Conservation (phyloP, 176 grass and related monocot genomes). For the Oryza meyeriana region DNA sequence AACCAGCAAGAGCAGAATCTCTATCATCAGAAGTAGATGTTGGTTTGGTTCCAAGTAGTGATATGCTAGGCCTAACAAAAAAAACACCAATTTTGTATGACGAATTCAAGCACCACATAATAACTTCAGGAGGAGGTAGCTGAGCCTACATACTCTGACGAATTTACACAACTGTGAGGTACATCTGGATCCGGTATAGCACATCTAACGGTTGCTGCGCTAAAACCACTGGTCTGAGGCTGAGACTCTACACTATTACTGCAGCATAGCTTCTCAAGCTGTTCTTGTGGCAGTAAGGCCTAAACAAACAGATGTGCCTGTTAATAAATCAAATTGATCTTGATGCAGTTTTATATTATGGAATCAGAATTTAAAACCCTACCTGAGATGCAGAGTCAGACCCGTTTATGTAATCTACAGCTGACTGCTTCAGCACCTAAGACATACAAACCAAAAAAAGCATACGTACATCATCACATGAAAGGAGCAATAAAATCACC, state of each 20-base stretch:
- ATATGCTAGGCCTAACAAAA: slow-evolving; percentile 41
- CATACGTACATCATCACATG: background rate
- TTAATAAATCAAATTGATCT: slow-evolving; percentile 13
- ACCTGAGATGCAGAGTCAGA: slow-evolving; percentile 68
- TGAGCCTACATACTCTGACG: slow-evolving; percentile 73
- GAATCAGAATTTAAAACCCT: slow-evolving; percentile 19
- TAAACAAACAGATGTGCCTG: slow-evolving; percentile 38
- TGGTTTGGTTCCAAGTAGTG: slow-evolving; percentile 53
- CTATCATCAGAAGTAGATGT: slow-evolving; percentile 56
- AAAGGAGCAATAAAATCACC: background rate
- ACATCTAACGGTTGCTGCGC: slow-evolving; percentile 70
- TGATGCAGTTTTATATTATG: background rate
- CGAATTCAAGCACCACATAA: background rate
- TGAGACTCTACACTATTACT: slow-evolving; percentile 38
- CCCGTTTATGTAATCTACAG: slow-evolving; percentile 77
- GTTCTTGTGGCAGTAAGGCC: slow-evolving; percentile 71
- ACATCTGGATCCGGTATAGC: slow-evolving; percentile 85
- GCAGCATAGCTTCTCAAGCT: slow-evolving; percentile 73
- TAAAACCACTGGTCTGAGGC: slow-evolving; percentile 59
- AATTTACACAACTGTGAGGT: slow-evolving; percentile 58
- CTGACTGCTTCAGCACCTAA: slow-evolving; percentile 82
- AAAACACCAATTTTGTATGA: slow-evolving; percentile 8
- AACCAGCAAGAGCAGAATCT: slow-evolving; percentile 55
- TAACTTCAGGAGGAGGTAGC: slow-evolving; percentile 2
- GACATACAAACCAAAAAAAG: slow-evolving; percentile 8